phyloP scores from a whole-genome alignment of 768 basidiomycete species.

The Sarcomyxa edulis region DNA sequence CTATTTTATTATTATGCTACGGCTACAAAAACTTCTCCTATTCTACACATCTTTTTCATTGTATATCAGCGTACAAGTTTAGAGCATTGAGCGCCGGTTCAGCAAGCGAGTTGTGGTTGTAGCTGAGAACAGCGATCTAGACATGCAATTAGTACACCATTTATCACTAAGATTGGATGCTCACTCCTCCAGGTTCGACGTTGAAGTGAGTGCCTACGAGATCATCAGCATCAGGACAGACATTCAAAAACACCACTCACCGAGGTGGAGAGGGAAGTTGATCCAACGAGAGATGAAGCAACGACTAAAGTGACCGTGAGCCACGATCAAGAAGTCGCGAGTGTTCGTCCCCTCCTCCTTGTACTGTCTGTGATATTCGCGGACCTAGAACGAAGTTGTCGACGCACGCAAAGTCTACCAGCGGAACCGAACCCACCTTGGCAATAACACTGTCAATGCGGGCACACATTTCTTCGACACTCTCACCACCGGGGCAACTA shows the following conservation, averaged over 20 bases:
- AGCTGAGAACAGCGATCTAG: constrained; percentile 75
- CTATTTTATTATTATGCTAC: too few relatives aligned
- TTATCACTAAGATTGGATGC: constrained; percentile 12
- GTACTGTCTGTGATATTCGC: constrained; percentile 67
- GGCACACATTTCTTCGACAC: constrained; percentile 67
- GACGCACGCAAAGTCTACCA: not conserved
- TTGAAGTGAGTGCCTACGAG: constrained; percentile 68
- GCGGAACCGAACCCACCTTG: constrained; percentile 40
- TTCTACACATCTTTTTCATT: constrained; percentile 7
- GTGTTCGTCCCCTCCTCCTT: constrained; percentile 60
- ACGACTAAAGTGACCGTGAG: constrained; percentile 83
- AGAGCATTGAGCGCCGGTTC: constrained; percentile 77
- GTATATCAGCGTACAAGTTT: constrained; percentile 53
- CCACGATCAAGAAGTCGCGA: constrained; percentile 83
- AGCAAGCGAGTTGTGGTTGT: constrained; percentile 74
- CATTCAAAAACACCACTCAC: constrained; percentile 12
- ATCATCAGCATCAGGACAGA: not conserved
- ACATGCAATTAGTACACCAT: constrained; percentile 5
- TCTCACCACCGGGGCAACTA: constrained; percentile 89
- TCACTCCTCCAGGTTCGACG: constrained; percentile 79
- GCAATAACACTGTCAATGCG: constrained; percentile 75
- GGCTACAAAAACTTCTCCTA: too few relatives aligned
- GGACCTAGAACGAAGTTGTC: constrained; percentile 49
- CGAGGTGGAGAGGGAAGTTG: constrained; percentile 49
- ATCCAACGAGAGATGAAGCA: constrained; percentile 82